Evolutionary conservation across 257 asterid species (phyloP), one percentile per base, ranked within the genome.

Genomic region (Petrea volubilis): DNA sequence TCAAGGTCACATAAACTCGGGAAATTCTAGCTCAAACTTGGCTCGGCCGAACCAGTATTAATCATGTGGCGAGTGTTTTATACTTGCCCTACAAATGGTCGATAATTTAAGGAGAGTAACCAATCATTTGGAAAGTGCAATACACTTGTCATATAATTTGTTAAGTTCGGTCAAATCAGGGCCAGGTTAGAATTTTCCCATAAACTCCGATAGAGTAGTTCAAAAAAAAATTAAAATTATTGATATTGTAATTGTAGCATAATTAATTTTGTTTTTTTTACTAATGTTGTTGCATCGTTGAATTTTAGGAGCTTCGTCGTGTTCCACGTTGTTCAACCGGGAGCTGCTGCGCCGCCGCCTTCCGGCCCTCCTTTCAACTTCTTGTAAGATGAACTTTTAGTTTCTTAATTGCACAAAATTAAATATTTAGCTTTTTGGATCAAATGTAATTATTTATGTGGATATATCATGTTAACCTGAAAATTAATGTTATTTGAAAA

Each of bases 301-400:
- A 17, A 28, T 50, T 73, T 15, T 60, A 74, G 79, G 55, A 74
- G 58, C 6, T 50, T 60, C 28, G 17, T 31, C 8, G 70, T 68
- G 20, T 17, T 12, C 29, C 10, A 14, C 51, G 57, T 38, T 67
- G 64, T 59, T 67, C 74, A 62, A 20, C 29, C 73, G 5, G n/a
- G n/a, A n/a, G 50, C 50, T 2, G 66, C n/a, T 23, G 40, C 12
- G 27, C 64, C 69, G 17, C 70, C 70, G 25, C 71, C 79, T 59
- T 67, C 70, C 1, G 38, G 20, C 21, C 58, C 79, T 36, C 65
- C 70, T 4, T 60, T 13, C 51, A 62, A 59, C 15, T 34, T 74
- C 57, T 41, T 67, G 79, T 74, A 40, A 67, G 74, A 28, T 4
- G 0, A 5, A 47, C n/a, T 59, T 12, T 51, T 5, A 40, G 38